These are phyloP conservation scores for Sporormia fimetaria DNA, from an alignment of 495 filamentous ascomycete genomes.

Conservation along the genomic window DNA sequence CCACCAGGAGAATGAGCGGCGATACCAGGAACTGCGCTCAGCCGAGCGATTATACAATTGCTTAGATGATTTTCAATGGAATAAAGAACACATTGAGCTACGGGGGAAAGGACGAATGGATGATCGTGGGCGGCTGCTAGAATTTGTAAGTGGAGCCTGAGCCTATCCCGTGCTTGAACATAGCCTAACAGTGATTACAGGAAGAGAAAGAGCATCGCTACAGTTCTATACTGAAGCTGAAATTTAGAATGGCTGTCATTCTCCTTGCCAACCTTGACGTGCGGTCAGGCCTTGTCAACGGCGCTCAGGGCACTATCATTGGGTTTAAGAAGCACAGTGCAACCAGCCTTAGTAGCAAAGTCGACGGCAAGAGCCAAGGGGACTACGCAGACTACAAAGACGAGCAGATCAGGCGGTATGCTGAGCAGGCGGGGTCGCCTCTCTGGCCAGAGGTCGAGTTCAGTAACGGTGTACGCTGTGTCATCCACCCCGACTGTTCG, in stretches of 20 bases:
- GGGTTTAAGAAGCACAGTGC: slow-evolving; percentile 31
- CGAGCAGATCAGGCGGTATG: slow-evolving; percentile 17
- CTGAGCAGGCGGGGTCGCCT: slow-evolving; percentile 4
- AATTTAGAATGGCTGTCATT: slow-evolving; percentile 37
- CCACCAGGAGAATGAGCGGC: slow-evolving; percentile 16
- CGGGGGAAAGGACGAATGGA: slow-evolving; percentile 16
- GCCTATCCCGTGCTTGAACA: neutral
- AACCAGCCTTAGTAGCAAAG: slow-evolving; percentile 5
- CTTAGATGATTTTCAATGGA: slow-evolving; percentile 26
- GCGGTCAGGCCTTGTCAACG: slow-evolving; percentile 37
- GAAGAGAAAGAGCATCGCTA: slow-evolving; percentile 28
- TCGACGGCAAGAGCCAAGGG: slow-evolving; percentile 6
- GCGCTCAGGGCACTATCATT: slow-evolving; percentile 40
- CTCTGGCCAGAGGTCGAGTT: slow-evolving; percentile 33
- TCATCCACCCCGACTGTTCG: slow-evolving; percentile 40
- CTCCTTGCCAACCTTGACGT: slow-evolving; percentile 37
- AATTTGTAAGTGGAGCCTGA: neutral
- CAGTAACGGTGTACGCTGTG: slow-evolving; percentile 21
- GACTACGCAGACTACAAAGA: slow-evolving; percentile 17
- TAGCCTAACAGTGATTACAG: neutral
- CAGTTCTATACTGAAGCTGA: slow-evolving; percentile 29
- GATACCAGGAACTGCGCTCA: slow-evolving; percentile 25
- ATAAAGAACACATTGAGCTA: slow-evolving; percentile 14
- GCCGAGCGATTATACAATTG: slow-evolving; percentile 13
- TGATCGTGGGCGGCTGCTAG: slow-evolving; percentile 9